Conservation (phyloP, 73 alveolate genomes). For the Tetrahymena borealis region DNA sequence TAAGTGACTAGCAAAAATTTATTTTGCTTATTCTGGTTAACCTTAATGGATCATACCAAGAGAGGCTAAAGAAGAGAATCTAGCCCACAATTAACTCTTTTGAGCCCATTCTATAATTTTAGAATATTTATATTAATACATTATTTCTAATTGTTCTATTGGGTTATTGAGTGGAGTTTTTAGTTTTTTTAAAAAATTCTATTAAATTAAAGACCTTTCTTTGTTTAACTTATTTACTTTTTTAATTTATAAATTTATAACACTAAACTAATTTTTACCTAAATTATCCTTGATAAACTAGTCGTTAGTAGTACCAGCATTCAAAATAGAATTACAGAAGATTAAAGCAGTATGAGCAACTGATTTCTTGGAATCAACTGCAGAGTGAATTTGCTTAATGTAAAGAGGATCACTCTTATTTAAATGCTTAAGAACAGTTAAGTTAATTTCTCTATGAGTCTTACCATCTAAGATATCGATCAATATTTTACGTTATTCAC, state of each 20-base stretch:
- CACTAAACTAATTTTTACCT: not conserved
- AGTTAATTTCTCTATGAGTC: constrained; percentile 54
- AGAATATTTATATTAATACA: too few species aligned
- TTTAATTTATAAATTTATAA: not conserved
- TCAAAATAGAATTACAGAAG: constrained; percentile 60
- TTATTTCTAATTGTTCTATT: too few species aligned
- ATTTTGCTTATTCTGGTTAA: constrained; percentile 62
- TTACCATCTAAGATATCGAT: constrained; percentile 52
- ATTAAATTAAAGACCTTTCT: too few species aligned
- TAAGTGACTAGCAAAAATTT: constrained; percentile 67
- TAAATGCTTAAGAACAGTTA: constrained; percentile 68
- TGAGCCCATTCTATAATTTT: not conserved
- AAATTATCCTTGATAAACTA: constrained; percentile 64
- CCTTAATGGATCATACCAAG: constrained; percentile 90
- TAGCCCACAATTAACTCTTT: constrained; percentile 53
- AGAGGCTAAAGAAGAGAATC: constrained; percentile 81
- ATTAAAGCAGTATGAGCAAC: constrained; percentile 62
- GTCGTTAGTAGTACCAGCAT: constrained; percentile 60
- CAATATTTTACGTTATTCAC: constrained; percentile 26
- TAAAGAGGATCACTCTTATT: constrained; percentile 66
- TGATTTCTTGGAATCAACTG: constrained; percentile 51
- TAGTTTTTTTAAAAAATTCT: too few species aligned
- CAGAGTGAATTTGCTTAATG: constrained; percentile 48
- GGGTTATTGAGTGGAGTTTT: too few species aligned
- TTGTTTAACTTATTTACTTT: too few species aligned